phyloP scores from a whole-genome alignment of 129 eudicot genomes.

The Chrysanthemum lavandulifolium region DNA sequence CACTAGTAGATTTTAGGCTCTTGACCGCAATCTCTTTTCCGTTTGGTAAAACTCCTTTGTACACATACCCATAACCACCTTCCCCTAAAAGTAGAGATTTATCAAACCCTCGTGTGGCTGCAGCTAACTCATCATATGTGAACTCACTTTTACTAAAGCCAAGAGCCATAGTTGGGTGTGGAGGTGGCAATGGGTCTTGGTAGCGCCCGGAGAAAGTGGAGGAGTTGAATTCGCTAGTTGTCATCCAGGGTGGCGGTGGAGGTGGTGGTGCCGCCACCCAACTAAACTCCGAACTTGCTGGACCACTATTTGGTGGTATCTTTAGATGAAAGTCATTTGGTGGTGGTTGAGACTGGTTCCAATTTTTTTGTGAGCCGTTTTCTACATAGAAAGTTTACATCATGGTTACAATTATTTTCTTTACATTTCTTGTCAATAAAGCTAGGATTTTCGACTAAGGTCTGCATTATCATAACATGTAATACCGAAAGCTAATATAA shows the following conservation, averaged over 20 bases:
- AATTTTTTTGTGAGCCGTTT: conserved; percentile 10
- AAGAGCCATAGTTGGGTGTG: conserved; percentile 57
- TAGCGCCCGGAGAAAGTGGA: conserved; percentile 53
- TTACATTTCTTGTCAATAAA: too few species aligned
- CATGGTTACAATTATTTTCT: too few species aligned
- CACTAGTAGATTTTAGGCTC: background rate
- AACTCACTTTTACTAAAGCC: conserved; percentile 24
- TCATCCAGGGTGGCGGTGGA: conserved; percentile 63
- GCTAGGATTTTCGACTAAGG: too few species aligned
- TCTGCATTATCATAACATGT: too few species aligned
- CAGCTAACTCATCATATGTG: background rate
- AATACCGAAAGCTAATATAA: too few species aligned
- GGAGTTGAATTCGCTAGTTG: conserved; percentile 52
- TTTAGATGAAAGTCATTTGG: conserved; percentile 28
- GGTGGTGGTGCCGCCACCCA: conserved; percentile 65
- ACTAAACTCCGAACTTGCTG: conserved; percentile 43
- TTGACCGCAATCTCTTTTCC: background rate
- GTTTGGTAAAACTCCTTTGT: background rate
- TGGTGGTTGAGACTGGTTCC: conserved; percentile 32
- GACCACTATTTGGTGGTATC: conserved; percentile 37
- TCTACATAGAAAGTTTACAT: conserved; percentile 22
- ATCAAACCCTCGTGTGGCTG: background rate
- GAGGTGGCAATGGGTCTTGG: conserved; percentile 58
- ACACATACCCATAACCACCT: background rate
- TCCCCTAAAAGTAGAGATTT: background rate